Evolutionary conservation across 1,284 basidiomycete species (phyloP).

Genomic region (Puccinia horiana): DNA sequence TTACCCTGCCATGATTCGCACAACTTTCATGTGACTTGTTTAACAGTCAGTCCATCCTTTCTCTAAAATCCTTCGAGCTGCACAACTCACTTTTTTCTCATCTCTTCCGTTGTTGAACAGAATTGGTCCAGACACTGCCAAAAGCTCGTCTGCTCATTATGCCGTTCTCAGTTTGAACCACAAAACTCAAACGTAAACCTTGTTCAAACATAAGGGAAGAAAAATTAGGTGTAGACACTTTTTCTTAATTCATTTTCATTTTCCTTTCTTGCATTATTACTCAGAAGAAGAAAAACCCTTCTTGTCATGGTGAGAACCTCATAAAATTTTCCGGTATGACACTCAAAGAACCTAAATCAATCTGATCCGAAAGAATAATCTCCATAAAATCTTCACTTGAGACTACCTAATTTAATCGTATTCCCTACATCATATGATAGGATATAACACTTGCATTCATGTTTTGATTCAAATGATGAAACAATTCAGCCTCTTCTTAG

Average conservation of each 20-base stretch:
- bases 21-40: constrained; percentile 2
- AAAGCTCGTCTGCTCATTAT: constrained; percentile 5
- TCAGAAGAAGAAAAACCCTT: too few species aligned
- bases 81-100: not conserved
- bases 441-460: too few species aligned
- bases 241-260: not conserved
- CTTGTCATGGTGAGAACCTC: too few species aligned
- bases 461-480: too few species aligned
- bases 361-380: too few species aligned
- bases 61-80: not conserved
- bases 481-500: too few species aligned
- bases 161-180: not conserved
- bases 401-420: too few species aligned
- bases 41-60: not conserved
- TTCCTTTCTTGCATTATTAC: too few species aligned
- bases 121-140: not conserved
- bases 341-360: too few species aligned
- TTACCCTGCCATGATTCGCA: constrained; percentile 16
- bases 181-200: not conserved
- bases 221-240: not conserved
- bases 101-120: not conserved
- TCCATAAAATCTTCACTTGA: too few species aligned
- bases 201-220: not conserved
- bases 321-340: too few species aligned
- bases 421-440: too few species aligned